Base-by-base conservation (phyloP, 305 asterid genomes). In the Ajuga reptans region DNA sequence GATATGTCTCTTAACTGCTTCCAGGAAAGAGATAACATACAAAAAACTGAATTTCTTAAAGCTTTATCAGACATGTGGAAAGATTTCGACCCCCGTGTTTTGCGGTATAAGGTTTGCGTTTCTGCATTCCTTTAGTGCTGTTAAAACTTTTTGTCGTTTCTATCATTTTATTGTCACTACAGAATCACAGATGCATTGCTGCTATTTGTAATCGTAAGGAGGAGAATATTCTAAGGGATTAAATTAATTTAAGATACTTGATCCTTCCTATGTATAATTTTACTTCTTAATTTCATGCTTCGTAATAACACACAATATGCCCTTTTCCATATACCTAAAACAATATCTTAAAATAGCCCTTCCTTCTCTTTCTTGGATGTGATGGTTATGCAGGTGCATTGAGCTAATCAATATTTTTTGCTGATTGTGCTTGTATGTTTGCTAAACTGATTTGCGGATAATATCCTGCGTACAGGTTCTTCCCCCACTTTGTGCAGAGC, bases 21-120 rank as follows among this genome's bases (percentile, higher is more conserved):
- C 75, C 87, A 93, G 99, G 99, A 91, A 83, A 89, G 99, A 80
- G 99, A 93, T 71, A 93, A 91, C 90, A 89, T 91, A 88, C 96
- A 91, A 87, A 93, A 93, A 83, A 72, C 97, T 61, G 97, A 93
- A 74, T 93, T 93, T 77, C 81, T 93, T 72, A 93, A 89, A 83
- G 99, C 99, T 82, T 81, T 93, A 78, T 85, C 96, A 42, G 97
- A 89, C 80, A 93, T 93, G 99, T 91, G 99, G 99, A 93, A 93
- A 81, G 99, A 93, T 79, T 93, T 93, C 66, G 95, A 93, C 69
- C 79, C 95, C 65, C 97, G 96, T 76, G 96, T 93, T 79, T 77
- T 93, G 87, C 99, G 97, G 72, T 93, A 91, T 77, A 93, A 91
- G 99, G 99, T 93, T 71, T 68, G 89, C 17, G 27, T 71, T 66